Percentiles rank a stretch among this genome's conserved stretches.
Evolutionary conservation across 2,329 filamentous ascomycete genomes (phyloP).

Genomic region (Cercospora citrullina): DNA sequence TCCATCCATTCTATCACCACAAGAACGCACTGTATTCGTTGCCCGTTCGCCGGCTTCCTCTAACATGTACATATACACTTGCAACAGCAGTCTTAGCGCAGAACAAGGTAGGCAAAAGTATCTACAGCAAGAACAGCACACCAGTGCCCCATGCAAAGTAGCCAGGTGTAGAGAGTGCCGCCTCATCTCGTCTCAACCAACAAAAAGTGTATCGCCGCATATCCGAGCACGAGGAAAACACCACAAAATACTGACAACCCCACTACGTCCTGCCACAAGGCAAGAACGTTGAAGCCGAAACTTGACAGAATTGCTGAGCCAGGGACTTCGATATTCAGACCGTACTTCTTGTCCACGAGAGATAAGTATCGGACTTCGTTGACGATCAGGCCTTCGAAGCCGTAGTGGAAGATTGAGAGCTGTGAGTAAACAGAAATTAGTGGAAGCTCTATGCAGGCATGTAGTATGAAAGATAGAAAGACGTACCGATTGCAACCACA

Average conservation of each 20-base stretch:
- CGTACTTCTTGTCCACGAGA: slow-evolving; percentile 90
- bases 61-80: neutral
- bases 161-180: neutral
- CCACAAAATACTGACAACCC: slow-evolving; percentile 80
- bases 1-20: neutral
- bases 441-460: neutral
- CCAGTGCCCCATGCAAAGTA: no score
- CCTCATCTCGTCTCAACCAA: slow-evolving; percentile 74
- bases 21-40: neutral
- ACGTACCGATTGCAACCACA: slow-evolving; percentile 82
- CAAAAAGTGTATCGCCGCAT: slow-evolving; percentile 87
- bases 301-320: slow-evolving; percentile 90
- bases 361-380: slow-evolving; percentile 93
- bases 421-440: slow-evolving; percentile 33
- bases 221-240: slow-evolving; percentile 83
- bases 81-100: neutral
- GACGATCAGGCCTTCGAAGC: slow-evolving; percentile 92
- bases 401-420: slow-evolving; percentile 97
- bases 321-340: slow-evolving; percentile 92
- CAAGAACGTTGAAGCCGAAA: slow-evolving; percentile 88
- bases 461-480: no score
- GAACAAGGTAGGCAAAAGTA: neutral
- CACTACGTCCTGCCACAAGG: slow-evolving; percentile 80
- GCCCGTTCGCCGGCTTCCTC: neutral
- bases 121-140: neutral